Evolutionary conservation across 2,329 filamentous ascomycete species (phyloP), one percentile per base, ranked within the genome.

Genomic region (Calonectria pteridis): DNA sequence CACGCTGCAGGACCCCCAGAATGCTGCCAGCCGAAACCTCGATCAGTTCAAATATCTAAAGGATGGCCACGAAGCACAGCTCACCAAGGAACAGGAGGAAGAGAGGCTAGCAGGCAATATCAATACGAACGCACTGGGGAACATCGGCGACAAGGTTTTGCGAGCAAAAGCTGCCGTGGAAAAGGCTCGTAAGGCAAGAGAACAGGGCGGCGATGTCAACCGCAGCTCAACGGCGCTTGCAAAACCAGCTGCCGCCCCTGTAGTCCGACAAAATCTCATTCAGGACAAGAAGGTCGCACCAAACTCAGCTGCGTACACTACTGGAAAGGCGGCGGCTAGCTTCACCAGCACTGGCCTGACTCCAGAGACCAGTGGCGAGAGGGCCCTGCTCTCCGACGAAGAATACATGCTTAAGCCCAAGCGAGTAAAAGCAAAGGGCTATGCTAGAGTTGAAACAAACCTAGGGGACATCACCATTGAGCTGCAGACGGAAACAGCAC

Each of bases 301-400:
- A 84, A 98, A 98, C 82, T 94, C 96, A 3, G 96, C 97, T 0
- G 90, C 92, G 67, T 95, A 98, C 84, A 98, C 97, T 0, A 98
- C 95, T 0, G 97, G 97, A 68, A 92, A 92, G 79, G 95, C 97
- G 4, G 97, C 97, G 1, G 96, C 96, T 10, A 98, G 95, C 75
- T 98, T 98, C 84, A 99, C 97, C 10, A 97, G 94, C 78, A 99
- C 97, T 0, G 96, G 97, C 6, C 86, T 99, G 66, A 98, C 96
- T 0, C 96, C 96, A 0, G 94, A 97, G 82, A 99, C 97, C 0
- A 96, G 94, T 69, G 94, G 92, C 78, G 95, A 97, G 81, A 91
- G 96, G 68, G 96, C 97, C 5, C 87, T 97, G 59, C 89, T 99
- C 59, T 95, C 94, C 1, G 95, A 98, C 76, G 97, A 99, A 85